Conservation (phyloP, 2,329 filamentous ascomycete genomes). For the Ophiostoma populinum region DNA sequence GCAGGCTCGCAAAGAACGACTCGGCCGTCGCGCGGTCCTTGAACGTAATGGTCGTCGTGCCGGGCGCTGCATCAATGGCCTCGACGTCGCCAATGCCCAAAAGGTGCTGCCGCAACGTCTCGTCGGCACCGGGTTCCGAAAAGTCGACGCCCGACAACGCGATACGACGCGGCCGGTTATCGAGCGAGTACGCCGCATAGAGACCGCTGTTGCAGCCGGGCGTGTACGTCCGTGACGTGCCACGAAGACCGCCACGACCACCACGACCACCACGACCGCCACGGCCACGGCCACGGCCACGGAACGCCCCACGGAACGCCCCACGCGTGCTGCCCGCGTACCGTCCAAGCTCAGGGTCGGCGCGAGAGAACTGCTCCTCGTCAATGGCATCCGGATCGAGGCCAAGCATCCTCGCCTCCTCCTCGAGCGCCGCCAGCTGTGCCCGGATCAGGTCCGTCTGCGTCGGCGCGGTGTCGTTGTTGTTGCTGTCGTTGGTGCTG, state of each 20-base stretch:
- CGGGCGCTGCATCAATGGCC: slow-evolving; percentile 31
- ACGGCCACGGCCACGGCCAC: too few relatives aligned
- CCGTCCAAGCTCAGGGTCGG: neutral
- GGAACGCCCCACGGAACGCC: too few relatives aligned
- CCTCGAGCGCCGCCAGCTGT: slow-evolving; percentile 55
- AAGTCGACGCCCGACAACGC: slow-evolving; percentile 47
- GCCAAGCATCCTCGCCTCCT: slow-evolving; percentile 52
- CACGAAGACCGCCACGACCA: slow-evolving; percentile 20
- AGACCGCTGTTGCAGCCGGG: slow-evolving; percentile 30
- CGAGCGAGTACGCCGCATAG: slow-evolving; percentile 49
- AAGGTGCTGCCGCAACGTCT: slow-evolving; percentile 53
- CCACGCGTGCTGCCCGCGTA: too few relatives aligned
- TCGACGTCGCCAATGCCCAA: slow-evolving; percentile 47
- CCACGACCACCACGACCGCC: slow-evolving; percentile 13
- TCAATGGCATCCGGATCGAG: slow-evolving; percentile 37
- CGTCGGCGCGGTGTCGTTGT: slow-evolving; percentile 12
- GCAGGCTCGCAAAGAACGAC: slow-evolving; percentile 42
- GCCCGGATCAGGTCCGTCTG: slow-evolving; percentile 51
- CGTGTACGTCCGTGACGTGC: slow-evolving; percentile 23
- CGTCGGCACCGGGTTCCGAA: slow-evolving; percentile 44
- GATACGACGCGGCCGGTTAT: slow-evolving; percentile 57
- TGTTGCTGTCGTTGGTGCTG: neutral
- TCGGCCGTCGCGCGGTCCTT: slow-evolving; percentile 56
- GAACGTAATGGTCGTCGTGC: slow-evolving; percentile 40
- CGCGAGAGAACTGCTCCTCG: slow-evolving; percentile 4